Percentiles rank a stretch among this genome's conserved stretches.
Conservation (phyloP, 306 rosid genomes). For the peach (Prunus persica) region DNA sequence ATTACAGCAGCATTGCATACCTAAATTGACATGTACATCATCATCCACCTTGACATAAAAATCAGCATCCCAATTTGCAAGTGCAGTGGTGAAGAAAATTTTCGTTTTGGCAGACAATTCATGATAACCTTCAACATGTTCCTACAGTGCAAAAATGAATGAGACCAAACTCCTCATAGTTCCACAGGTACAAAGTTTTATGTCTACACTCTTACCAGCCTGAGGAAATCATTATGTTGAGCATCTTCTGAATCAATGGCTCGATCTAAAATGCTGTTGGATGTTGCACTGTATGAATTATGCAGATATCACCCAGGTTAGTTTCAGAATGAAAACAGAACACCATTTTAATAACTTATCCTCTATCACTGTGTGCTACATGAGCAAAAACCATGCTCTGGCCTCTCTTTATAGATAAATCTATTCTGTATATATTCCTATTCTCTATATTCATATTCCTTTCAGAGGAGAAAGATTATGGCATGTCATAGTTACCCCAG, state of each 20-base stretch:
- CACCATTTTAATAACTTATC: background rate
- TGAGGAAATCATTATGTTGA: conserved; percentile 67
- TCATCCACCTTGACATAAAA: conserved; percentile 97
- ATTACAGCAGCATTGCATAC: conserved; percentile 35
- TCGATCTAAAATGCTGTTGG: conserved; percentile 95
- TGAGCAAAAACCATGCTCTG: background rate
- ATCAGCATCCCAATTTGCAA: conserved; percentile 89
- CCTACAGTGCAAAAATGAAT: conserved; percentile 46
- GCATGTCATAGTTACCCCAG: background rate
- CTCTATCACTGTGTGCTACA: background rate
- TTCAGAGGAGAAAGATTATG: background rate
- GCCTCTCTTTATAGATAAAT: background rate
- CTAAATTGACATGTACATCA: conserved; percentile 98
- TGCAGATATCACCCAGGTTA: conserved; percentile 34
- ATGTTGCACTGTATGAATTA: conserved; percentile 73
- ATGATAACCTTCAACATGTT: conserved; percentile 97
- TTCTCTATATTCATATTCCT: background rate
- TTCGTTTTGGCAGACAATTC: conserved; percentile 95
- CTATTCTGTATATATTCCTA: background rate
- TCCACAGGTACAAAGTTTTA: background rate
- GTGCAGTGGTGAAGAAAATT: conserved; percentile 85
- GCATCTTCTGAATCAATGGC: conserved; percentile 96
- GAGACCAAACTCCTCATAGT: conserved; percentile 18
- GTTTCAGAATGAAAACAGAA: conserved; percentile 26
- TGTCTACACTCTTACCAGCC: conserved; percentile 41